These are phyloP conservation scores for Grigorovia transvaalensis DNA, from an alignment of 805 yeast species.

Conservation along the genomic window DNA sequence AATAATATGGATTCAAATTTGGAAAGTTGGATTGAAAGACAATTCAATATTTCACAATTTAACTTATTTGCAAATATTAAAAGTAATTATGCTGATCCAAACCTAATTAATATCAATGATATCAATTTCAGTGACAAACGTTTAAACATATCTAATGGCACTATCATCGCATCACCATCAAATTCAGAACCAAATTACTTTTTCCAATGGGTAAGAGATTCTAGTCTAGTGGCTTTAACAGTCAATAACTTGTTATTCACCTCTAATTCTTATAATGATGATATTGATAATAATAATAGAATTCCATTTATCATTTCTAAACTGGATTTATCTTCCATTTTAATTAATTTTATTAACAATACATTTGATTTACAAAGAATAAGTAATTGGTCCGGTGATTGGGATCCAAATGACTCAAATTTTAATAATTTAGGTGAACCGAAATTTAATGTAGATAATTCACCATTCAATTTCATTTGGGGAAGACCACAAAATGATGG, in stretches of 20 bases:
- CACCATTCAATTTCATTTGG: constrained; percentile 60
- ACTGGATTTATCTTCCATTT: background rate
- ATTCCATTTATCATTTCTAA: background rate
- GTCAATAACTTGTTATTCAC: constrained; percentile 24
- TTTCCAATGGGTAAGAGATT: constrained; percentile 86
- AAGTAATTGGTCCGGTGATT: constrained; percentile 56
- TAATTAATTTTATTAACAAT: constrained; percentile 46
- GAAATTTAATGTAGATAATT: constrained; percentile 60
- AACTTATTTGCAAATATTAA: constrained; percentile 41
- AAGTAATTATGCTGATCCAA: constrained; percentile 17
- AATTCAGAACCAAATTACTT: constrained; percentile 62
- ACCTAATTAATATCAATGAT: background rate
- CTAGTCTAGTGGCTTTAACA: constrained; percentile 68
- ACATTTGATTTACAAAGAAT: constrained; percentile 52
- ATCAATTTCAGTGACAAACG: background rate
- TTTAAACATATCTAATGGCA: constrained; percentile 35
- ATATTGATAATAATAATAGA: background rate
- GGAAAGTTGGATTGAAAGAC: constrained; percentile 34
- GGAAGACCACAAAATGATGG: constrained; percentile 97
- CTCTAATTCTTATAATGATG: background rate
- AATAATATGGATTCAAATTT: constrained; percentile 16
- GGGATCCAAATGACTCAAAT: constrained; percentile 26
- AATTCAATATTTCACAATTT: constrained; percentile 32
- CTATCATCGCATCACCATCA: constrained; percentile 80
- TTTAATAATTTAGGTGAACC: constrained; percentile 79